Evolutionary conservation across 2,329 filamentous ascomycete species (phyloP), one percentile per base, ranked within the genome.

Genomic region (Talaromyces atroroseus): DNA sequence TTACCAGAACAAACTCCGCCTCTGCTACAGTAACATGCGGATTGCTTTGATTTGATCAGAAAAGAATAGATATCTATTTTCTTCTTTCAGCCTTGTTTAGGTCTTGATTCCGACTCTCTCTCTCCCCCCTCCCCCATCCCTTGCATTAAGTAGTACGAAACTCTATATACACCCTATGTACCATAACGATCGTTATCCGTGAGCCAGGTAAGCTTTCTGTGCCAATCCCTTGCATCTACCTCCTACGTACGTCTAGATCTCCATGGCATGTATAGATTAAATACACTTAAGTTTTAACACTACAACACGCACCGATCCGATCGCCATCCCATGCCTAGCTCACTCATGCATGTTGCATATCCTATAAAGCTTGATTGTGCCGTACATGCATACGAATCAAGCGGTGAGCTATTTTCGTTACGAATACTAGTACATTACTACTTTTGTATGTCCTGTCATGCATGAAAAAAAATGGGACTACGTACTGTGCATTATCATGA

Each of bases 1-100:
- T 50, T 2, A 23, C 11, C 14, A 2, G 23, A 26, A 40, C 18
- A 12, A 24, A 38, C 18, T 50, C 56, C 56, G 56, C 56, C 56
- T 58, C 56, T 58, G 56, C 56, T 58, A 58, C 56, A 46, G 56
- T 58, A 58, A 58, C 56, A 58, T 58, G 56, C 56, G 56, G 56
- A 49, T 58, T 54, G 36, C 38, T 54, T 32, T 54, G 36, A 12
- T 49, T 54, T 36, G 38, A 49, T 42, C 34, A 46, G 36, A 52
- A 49, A 57, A 55, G 49, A 57, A 57, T 57, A 57, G 55, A 57
- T 18, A 44, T 54, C 11, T 26, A 16, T 54, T 34, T 23, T 42
- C 21, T 49, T 46, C 21, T 38, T 42, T 20, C 8, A 18, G 36
- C 26, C 40, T 14, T 40, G 14, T 14, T 40, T n/a, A 2, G 11